Percentiles rank a stretch among this genome's conserved stretches.
Evolutionary conservation across 345 rosid genomes (phyloP).

Genomic region (Gossypium ekmanianum): DNA sequence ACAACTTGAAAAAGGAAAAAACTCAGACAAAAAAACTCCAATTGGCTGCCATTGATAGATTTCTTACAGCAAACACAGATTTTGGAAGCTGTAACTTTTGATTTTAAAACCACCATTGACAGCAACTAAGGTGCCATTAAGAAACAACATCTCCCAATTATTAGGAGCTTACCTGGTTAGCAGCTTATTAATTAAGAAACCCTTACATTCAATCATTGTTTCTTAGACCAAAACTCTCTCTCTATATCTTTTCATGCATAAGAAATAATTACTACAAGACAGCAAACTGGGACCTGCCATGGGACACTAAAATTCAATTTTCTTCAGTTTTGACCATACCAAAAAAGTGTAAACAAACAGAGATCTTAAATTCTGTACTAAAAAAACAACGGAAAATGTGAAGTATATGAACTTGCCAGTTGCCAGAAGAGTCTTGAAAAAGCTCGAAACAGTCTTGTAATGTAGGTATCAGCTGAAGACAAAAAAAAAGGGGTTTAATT

Average conservation of each 20-base stretch:
- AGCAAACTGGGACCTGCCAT: background rate
- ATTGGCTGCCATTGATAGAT: background rate
- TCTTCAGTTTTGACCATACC: background rate
- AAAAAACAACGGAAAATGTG: background rate
- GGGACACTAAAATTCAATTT: background rate
- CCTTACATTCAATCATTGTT: background rate
- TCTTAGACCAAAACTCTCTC: background rate
- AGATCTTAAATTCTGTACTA: background rate
- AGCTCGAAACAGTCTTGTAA: background rate
- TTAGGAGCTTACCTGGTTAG: conserved; percentile 1
- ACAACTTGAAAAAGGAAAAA: background rate
- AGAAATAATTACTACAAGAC: background rate
- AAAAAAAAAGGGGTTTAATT: background rate
- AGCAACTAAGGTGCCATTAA: background rate
- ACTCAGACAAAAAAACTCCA: no score
- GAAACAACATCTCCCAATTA: background rate
- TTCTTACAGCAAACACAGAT: background rate
- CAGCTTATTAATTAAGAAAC: background rate
- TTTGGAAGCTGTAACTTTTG: background rate
- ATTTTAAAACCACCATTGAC: background rate
- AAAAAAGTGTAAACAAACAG: background rate
- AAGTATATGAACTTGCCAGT: background rate
- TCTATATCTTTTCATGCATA: background rate
- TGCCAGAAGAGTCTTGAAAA: background rate
- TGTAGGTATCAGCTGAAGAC: background rate